These are phyloP conservation scores for Candida ficus DNA, from an alignment of 805 yeast genomes.

Conservation along the genomic window DNA sequence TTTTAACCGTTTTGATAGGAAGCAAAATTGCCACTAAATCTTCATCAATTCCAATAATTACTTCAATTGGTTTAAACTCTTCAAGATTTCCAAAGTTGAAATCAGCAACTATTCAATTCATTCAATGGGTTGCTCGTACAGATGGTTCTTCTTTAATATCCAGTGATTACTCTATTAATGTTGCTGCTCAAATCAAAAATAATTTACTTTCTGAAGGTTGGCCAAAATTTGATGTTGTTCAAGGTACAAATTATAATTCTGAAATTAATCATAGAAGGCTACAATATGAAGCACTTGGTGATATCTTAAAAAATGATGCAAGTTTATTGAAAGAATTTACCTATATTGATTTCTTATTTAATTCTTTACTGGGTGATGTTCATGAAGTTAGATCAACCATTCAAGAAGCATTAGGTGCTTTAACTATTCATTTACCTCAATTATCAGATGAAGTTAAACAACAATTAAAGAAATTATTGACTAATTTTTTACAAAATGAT, in stretches of 20 bases:
- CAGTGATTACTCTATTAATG: slow-evolving; percentile 32
- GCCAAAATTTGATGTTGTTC: slow-evolving; percentile 42
- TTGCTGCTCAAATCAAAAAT: slow-evolving; percentile 49
- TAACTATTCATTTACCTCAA: slow-evolving; percentile 43
- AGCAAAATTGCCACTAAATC: slow-evolving; percentile 48
- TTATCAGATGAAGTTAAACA: slow-evolving; percentile 35
- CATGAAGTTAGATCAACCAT: slow-evolving; percentile 60
- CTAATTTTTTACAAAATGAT: slow-evolving; percentile 33
- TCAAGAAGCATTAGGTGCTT: slow-evolving; percentile 62
- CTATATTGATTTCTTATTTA: slow-evolving; percentile 61
- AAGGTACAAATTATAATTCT: slow-evolving; percentile 31
- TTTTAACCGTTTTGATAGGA: slow-evolving; percentile 42
- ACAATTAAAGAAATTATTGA: slow-evolving; percentile 36
- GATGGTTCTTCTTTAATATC: slow-evolving; percentile 15
- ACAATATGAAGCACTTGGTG: slow-evolving; percentile 78
- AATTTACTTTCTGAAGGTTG: slow-evolving; percentile 54
- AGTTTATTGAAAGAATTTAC: slow-evolving; percentile 39
- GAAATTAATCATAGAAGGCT: slow-evolving; percentile 45
- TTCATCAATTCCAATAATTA: slow-evolving; percentile 39
- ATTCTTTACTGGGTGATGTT: slow-evolving; percentile 60
- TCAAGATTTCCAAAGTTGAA: slow-evolving; percentile 43
- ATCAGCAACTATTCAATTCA: slow-evolving; percentile 54
- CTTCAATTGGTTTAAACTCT: slow-evolving; percentile 57
- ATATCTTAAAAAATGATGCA: slow-evolving; percentile 47
- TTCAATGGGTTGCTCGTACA: slow-evolving; percentile 51